These are phyloP conservation scores for Corylus americana DNA, from an alignment of 306 rosid genomes.

Conservation along the genomic window DNA sequence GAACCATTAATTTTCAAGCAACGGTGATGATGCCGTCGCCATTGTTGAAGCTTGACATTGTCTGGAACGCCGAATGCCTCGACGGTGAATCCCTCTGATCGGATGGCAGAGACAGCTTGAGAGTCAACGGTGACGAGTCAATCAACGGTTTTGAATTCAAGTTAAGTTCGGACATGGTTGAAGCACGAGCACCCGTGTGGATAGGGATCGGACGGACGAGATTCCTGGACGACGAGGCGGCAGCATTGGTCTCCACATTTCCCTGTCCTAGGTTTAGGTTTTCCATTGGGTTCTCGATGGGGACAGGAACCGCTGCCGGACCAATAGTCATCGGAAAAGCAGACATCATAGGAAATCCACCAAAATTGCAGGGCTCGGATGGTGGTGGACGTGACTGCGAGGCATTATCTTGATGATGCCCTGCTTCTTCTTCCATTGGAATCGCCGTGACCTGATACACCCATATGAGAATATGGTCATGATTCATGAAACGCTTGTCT, in stretches of 20 bases:
- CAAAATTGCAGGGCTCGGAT: constrained; percentile 47
- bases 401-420: constrained; percentile 49
- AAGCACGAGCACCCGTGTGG: constrained; percentile 33
- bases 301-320: constrained; percentile 39
- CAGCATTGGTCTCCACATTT: constrained; percentile 33
- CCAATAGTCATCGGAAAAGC: constrained; percentile 45
- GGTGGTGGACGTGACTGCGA: constrained; percentile 44
- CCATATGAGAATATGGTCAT: constrained; percentile 17
- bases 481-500: constrained; percentile 21
- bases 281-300: constrained; percentile 48
- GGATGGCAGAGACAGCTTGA: constrained; percentile 70
- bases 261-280: constrained; percentile 55
- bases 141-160: constrained; percentile 41
- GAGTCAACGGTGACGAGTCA: constrained; percentile 66
- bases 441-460: constrained; percentile 60
- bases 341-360: constrained; percentile 50
- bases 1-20: constrained; percentile 50
- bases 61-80: constrained; percentile 60
- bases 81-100: constrained; percentile 59
- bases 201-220: constrained; percentile 41
- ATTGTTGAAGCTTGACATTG: constrained; percentile 58
- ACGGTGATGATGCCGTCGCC: constrained; percentile 77
- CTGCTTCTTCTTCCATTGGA: constrained; percentile 75
- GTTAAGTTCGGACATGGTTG: constrained; percentile 36
- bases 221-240: constrained; percentile 17